Base-by-base conservation (phyloP, 2,329 filamentous ascomycete species). In the Calonectria pseudoreteaudii region DNA sequence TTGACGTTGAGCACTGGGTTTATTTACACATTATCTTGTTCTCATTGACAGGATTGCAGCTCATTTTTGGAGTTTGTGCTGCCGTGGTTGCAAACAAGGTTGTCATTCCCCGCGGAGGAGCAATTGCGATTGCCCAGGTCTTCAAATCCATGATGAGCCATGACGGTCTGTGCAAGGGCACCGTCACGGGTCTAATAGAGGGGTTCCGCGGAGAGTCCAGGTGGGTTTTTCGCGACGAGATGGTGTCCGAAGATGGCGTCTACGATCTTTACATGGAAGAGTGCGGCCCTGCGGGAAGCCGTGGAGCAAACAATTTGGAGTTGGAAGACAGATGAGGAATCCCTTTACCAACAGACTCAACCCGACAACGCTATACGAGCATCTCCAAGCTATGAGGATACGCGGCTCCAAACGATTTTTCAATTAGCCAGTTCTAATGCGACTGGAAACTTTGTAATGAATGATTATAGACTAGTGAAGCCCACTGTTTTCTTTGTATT, bases 141-240 rank as follows among this genome's bases (percentile, higher is more conserved):
- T 62, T 62, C 26, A 62, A 62, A 41, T n/a, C 56, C n/a, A 62
- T 62, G 56, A 62, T 62, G 56, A 41, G 23, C 23, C 56, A 62
- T 23, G 56, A 62, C 1, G 34, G 34, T 0, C 23, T 62, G 14
- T 26, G n/a, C 34, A 62, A 62, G 34, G 56, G 56, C 13, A 62
- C 56, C 4, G 56, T 62, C 28, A 62, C 56, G 20, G 56, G 56
- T 5, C 34, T 62, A 41, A 36, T 8, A 10, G 56, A 62, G 10
- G 56, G 56, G 4, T 41, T 41, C 23, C 56, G 34, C 2, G 56
- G 56, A 1, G 16, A 23, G 14, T 62, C 56, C 7, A 62, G 56
- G 36, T 62, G 56, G 56, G 26, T 62, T 62, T 62, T 41, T 62
- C 13, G 56, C 26, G 56, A 62, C 14, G 14, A 62, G 4, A n/a